These are phyloP conservation scores for Albizia julibrissin DNA, from an alignment of 306 rosid species.

Conservation along the genomic window DNA sequence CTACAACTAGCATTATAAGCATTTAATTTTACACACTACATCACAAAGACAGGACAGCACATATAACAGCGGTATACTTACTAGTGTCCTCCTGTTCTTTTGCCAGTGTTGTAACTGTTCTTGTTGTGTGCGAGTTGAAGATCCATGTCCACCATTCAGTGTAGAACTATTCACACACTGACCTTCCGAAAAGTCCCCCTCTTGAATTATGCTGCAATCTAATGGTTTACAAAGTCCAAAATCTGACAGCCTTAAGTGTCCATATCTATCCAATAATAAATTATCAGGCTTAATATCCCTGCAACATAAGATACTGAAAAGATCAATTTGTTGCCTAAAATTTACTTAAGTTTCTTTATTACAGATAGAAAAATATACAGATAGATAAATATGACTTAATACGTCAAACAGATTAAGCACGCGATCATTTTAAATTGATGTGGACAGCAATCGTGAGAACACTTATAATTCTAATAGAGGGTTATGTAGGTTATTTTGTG, in stretches of 20 bases:
- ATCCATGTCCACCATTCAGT: constrained; percentile 54
- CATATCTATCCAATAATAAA: constrained; percentile 85
- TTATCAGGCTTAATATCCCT: constrained; percentile 99
- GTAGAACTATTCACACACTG: constrained; percentile 49
- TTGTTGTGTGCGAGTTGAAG: constrained; percentile 91
- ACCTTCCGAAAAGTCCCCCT: constrained; percentile 57
- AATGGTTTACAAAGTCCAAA: constrained; percentile 97
- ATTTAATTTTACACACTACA: neutral
- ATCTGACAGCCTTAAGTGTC: constrained; percentile 91
- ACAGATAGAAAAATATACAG: neutral
- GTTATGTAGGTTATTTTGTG: neutral
- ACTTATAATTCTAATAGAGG: neutral
- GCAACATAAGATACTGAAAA: constrained; percentile 37
- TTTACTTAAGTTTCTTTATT: neutral
- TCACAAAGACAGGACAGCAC: neutral
- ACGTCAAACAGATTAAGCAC: neutral
- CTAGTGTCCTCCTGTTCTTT: constrained; percentile 91
- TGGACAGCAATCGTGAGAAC: neutral
- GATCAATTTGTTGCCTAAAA: constrained; percentile 14
- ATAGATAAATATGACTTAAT: constrained; percentile 14
- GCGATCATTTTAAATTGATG: neutral
- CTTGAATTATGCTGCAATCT: constrained; percentile 81
- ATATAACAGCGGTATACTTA: constrained; percentile 39
- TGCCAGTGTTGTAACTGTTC: constrained; percentile 96
- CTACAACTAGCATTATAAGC: neutral